These are phyloP conservation scores for Cyclotella distinguenda DNA, from an alignment of 108 stramenopile species.

Conservation along the genomic window DNA sequence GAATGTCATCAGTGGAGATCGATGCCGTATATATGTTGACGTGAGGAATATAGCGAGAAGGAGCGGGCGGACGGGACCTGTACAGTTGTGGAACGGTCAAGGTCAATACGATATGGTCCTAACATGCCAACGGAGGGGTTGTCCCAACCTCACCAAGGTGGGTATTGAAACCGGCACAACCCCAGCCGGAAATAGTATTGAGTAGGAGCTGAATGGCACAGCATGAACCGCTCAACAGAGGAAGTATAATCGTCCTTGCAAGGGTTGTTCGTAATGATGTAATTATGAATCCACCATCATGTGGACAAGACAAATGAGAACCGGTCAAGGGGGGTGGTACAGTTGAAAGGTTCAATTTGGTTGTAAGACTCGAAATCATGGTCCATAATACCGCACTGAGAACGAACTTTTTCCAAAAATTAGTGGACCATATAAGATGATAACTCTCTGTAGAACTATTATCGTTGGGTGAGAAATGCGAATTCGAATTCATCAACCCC, in stretches of 20 bases:
- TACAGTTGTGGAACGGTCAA: background rate
- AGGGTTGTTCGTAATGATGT: background rate
- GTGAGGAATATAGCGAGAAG: slow-evolving; percentile 22
- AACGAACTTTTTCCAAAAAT: slow-evolving; percentile 39
- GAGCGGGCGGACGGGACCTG: slow-evolving; percentile 21
- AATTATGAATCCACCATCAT: background rate
- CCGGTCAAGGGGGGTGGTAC: background rate
- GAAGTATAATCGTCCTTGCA: slow-evolving; percentile 46
- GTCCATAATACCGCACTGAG: slow-evolving; percentile 9
- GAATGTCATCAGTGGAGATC: slow-evolving; percentile 19
- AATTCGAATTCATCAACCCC: too few species aligned
- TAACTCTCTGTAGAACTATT: slow-evolving; percentile 9
- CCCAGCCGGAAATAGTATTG: slow-evolving; percentile 61
- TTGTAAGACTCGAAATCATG: background rate
- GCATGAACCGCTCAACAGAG: slow-evolving; percentile 71
- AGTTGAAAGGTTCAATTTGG: background rate
- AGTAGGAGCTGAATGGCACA: slow-evolving; percentile 75
- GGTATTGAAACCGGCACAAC: slow-evolving; percentile 86
- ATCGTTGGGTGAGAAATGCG: background rate
- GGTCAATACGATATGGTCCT: background rate
- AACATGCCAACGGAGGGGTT: slow-evolving; percentile 5
- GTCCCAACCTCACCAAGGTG: slow-evolving; percentile 52
- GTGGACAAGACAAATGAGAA: slow-evolving; percentile 9
- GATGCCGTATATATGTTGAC: slow-evolving; percentile 22
- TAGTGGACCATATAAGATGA: slow-evolving; percentile 40